phyloP scores from a whole-genome alignment of 1,284 basidiomycete genomes.

The Chalciporus piperatoides region DNA sequence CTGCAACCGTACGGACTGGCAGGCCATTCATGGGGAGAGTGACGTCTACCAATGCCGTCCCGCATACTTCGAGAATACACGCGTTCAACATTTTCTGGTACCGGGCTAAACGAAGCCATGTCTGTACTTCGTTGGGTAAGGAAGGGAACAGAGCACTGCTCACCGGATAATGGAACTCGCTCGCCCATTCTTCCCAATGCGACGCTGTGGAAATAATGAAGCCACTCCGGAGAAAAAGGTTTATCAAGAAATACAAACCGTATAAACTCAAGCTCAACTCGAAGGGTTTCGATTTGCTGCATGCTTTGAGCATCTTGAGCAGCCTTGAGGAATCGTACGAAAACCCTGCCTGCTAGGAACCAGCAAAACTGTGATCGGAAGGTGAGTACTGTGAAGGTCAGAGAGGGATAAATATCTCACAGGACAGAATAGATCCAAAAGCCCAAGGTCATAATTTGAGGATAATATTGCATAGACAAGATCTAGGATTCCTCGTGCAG shows the following conservation, averaged over 20 bases:
- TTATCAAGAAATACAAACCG: constrained; percentile 41
- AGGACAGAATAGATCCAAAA: constrained; percentile 8
- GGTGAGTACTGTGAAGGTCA: neutral
- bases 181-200: constrained; percentile 61
- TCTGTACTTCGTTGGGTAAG: neutral
- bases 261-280: constrained; percentile 61
- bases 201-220: constrained; percentile 36
- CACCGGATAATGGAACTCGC: constrained; percentile 59
- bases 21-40: constrained; percentile 7
- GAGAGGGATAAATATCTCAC: constrained; percentile 2
- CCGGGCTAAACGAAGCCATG: constrained; percentile 38
- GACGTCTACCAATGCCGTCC: constrained; percentile 19
- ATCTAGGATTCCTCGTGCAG: constrained; percentile 62
- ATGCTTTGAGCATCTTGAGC: constrained; percentile 50
- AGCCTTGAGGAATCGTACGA: constrained; percentile 60
- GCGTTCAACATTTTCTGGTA: constrained; percentile 61
- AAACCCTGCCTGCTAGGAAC: constrained; percentile 62
- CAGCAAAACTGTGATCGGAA: constrained; percentile 53
- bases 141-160: constrained; percentile 16
- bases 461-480: constrained; percentile 63
- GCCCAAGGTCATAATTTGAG: constrained; percentile 51
- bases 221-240: constrained; percentile 1
- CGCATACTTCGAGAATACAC: constrained; percentile 33
- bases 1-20: constrained; percentile 9
- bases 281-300: constrained; percentile 53